Evolutionary conservation across 768 basidiomycete genomes (phyloP).

Genomic region (Suillus subalutaceus): DNA sequence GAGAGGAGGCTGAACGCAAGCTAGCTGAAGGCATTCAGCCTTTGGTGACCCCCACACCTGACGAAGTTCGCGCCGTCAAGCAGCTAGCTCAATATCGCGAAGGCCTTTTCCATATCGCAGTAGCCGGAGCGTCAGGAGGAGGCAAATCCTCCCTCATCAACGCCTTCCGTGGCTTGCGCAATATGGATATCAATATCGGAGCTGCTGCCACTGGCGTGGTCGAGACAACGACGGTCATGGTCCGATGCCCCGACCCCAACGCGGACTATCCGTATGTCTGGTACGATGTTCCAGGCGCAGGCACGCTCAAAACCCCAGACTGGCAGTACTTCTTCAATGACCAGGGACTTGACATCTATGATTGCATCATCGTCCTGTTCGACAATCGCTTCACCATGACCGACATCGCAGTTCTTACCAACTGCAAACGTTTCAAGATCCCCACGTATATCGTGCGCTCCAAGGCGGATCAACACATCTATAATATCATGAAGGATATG

Average conservation of each 20-base stretch:
- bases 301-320: constrained; percentile 34
- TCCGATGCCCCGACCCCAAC: constrained; percentile 25
- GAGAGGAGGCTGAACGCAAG: neutral
- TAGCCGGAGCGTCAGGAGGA: constrained; percentile 36
- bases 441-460: constrained; percentile 40
- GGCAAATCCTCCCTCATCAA: constrained; percentile 42
- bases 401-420: constrained; percentile 35
- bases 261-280: constrained; percentile 29
- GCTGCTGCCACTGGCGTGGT: constrained; percentile 33
- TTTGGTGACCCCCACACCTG: constrained; percentile 24
- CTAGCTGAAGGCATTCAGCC: constrained; percentile 32
- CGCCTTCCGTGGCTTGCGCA: constrained; percentile 34
- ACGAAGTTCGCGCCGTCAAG: constrained; percentile 22
- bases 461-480: constrained; percentile 38
- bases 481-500: constrained; percentile 16
- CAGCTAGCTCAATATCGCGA: constrained; percentile 22
- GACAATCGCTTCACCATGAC: constrained; percentile 38
- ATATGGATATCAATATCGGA: constrained; percentile 13
- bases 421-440: constrained; percentile 33
- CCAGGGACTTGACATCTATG: constrained; percentile 40
- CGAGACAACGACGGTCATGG: constrained; percentile 31
- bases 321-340: constrained; percentile 42
- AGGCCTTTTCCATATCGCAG: constrained; percentile 33
- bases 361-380: constrained; percentile 36
- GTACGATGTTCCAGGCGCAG: constrained; percentile 42